Base-by-base conservation (phyloP, 306 rosid genomes). In the Cajanus cajan region DNA sequence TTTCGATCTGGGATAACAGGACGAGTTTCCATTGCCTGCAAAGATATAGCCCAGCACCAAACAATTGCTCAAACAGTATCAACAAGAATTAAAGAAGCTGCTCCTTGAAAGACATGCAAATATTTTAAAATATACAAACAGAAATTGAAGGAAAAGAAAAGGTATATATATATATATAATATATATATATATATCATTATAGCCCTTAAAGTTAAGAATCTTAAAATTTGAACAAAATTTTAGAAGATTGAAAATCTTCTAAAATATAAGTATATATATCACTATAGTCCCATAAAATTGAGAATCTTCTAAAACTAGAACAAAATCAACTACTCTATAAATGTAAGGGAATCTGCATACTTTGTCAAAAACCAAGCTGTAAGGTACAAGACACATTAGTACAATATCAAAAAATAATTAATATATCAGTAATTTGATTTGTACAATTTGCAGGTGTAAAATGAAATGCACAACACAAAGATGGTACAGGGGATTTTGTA, bases 21-120 rank as follows among this genome's bases (percentile, higher is more conserved):
- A 36, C 98, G 92, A 82, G 90, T 90, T 87, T 95, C 98, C 98
- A 92, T 92, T 25, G 98, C 85, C 98, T 92, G 85, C 81, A 79
- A 70, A 80, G 19, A 44, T 43, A 78, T 74, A 51, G 73, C 57
- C 22, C 74, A 78, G 48, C 12, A 50, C 33, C 21, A 57, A 61
- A 83, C n/a, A 54, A 73, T 78, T 63, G 34, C 28, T 78, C 65
- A 70, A 12, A 57, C 24, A 47, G 44, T 57, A 21, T 69, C 31
- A n/a, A 40, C 16, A 39, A 48, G 51, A 68, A 80, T 21, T 58
- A 67, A 43, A 75, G 61, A 74, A 18, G 18, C 16, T 22, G 19
- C 12, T 31, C 39, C 39, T 50, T 39, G 39, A 68, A 50, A 37
- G 78, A 58, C 61, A 41, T 16, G 19, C 22, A 64, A 36, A 31